Evolutionary conservation across 345 rosid genomes (phyloP).

Genomic region (Syzygium aromaticum): DNA sequence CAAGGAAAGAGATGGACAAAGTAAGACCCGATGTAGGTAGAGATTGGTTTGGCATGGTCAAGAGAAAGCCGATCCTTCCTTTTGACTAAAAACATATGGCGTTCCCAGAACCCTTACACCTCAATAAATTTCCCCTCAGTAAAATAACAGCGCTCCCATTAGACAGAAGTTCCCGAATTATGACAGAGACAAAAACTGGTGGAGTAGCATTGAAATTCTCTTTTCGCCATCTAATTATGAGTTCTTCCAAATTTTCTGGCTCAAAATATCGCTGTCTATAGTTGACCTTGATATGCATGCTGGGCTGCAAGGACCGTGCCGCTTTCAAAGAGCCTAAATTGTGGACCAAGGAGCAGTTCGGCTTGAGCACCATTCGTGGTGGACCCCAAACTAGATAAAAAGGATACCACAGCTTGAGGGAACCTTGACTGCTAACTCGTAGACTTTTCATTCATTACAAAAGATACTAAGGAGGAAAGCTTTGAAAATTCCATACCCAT

Average conservation of each 20-base stretch:
- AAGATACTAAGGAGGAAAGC: neutral
- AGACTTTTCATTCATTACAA: neutral
- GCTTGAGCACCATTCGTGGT: neutral
- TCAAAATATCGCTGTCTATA: neutral
- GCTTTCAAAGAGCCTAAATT: neutral
- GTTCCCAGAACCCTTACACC: neutral
- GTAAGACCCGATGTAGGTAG: neutral
- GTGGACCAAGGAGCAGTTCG: neutral
- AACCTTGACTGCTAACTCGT: neutral
- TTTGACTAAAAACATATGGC: neutral
- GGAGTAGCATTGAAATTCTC: neutral
- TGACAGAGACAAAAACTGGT: neutral
- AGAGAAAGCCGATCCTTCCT: neutral
- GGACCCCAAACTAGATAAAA: neutral
- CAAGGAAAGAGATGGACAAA: neutral
- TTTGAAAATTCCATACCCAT: neutral
- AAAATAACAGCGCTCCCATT: neutral
- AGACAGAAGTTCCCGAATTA: neutral
- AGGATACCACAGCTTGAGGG: neutral
- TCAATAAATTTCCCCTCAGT: neutral
- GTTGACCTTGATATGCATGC: neutral
- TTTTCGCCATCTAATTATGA: neutral
- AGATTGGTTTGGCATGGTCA: neutral
- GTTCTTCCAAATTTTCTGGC: neutral
- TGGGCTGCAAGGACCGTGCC: neutral